phyloP scores from a whole-genome alignment of 306 rosid species.

The Datisca glomerata region DNA sequence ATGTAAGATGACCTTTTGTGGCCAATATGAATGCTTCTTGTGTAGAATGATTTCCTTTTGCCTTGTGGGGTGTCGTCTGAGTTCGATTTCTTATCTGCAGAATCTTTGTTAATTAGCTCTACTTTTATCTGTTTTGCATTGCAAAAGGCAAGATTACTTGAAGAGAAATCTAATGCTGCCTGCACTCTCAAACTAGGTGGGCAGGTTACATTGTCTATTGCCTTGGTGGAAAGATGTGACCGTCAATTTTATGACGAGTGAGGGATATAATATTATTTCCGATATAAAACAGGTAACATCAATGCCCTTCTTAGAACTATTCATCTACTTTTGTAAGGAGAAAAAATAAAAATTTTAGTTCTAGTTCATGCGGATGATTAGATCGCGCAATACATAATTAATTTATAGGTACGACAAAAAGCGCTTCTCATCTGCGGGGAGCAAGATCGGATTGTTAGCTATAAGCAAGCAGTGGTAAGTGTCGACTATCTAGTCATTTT shows the following conservation, averaged over 20 bases:
- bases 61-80: no score
- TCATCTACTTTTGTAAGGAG: background rate
- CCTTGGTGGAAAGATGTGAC: slow-evolving; percentile 58
- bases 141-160: no score
- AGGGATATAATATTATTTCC: slow-evolving; percentile 38
- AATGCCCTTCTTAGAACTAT: background rate
- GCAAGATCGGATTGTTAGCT: slow-evolving; percentile 29
- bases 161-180: background rate
- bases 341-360: no score
- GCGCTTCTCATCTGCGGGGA: slow-evolving; percentile 36
- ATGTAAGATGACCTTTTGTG: slow-evolving; percentile 19
- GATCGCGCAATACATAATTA: no score
- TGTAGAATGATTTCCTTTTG: background rate
- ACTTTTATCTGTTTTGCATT: no score
- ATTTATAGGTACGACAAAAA: slow-evolving; percentile 36
- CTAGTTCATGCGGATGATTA: no score
- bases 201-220: slow-evolving; percentile 40
- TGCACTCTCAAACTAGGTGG: slow-evolving; percentile 21
- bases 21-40: background rate
- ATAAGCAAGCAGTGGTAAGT: slow-evolving; percentile 43
- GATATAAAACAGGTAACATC: slow-evolving; percentile 32
- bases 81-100: no score
- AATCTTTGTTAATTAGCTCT: no score
- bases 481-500: background rate
- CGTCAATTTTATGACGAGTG: slow-evolving; percentile 30